These are phyloP conservation scores for Buddleja alternifolia DNA, from an alignment of 257 asterid genomes.

Conservation along the genomic window DNA sequence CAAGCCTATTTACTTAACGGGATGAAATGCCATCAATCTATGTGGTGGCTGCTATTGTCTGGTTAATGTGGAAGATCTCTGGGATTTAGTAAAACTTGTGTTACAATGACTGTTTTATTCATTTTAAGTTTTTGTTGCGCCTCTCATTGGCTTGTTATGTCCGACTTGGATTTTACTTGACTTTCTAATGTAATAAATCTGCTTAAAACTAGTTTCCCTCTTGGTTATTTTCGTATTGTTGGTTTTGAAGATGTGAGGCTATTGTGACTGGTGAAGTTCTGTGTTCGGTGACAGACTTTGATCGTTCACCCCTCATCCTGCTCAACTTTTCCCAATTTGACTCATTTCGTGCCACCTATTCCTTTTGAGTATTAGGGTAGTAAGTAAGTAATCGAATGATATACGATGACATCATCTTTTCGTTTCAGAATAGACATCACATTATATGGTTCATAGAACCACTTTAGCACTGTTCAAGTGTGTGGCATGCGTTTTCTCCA, in stretches of 20 bases:
- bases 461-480: too few relatives aligned
- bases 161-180: background rate
- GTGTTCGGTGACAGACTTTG: background rate
- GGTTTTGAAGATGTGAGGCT: slow-evolving; percentile 6
- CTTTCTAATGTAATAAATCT: background rate
- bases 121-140: background rate
- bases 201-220: background rate
- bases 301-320: background rate
- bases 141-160: background rate
- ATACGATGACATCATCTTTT: too few relatives aligned
- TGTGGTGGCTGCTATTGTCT: background rate
- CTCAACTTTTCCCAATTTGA: background rate
- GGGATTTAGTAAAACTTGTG: too few relatives aligned
- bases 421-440: too few relatives aligned
- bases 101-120: too few relatives aligned
- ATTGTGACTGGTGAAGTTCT: background rate
- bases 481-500: too few relatives aligned
- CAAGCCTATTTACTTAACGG: background rate
- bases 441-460: too few relatives aligned
- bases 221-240: background rate
- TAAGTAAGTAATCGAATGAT: too few relatives aligned
- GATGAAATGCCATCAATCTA: slow-evolving; percentile 8
- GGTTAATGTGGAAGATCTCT: background rate
- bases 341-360: too few relatives aligned
- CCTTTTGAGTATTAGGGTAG: too few relatives aligned